Percentiles rank a stretch among this genome's conserved stretches.
phyloP scores from a whole-genome alignment of 495 filamentous ascomycete genomes.

The Pyrenopolyporus hunteri region DNA sequence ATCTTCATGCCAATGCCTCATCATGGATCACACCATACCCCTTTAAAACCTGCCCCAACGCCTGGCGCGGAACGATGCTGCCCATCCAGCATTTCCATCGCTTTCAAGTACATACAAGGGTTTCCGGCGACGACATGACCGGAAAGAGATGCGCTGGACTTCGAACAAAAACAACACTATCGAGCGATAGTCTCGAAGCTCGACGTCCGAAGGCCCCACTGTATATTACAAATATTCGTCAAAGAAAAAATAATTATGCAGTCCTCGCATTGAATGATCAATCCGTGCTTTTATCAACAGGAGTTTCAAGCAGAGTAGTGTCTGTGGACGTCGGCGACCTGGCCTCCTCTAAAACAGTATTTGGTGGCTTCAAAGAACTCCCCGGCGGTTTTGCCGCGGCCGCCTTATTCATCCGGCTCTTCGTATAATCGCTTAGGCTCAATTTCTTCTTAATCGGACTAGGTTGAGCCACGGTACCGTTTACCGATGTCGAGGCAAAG shows the following conservation, averaged over 20 bases:
- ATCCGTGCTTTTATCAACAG: conserved; percentile 44
- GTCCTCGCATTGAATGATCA: background rate
- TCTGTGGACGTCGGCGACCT: conserved; percentile 48
- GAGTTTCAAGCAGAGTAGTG: conserved; percentile 40
- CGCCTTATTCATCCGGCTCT: conserved; percentile 58
- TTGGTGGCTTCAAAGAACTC: conserved; percentile 44
- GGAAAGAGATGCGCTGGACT: conserved; percentile 6
- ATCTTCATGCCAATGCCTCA: conserved; percentile 24
- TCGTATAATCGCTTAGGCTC: conserved; percentile 74
- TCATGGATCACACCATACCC: conserved; percentile 14
- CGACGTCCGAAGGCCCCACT: background rate
- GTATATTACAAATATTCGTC: conserved; percentile 15
- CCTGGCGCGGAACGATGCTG: conserved; percentile 18
- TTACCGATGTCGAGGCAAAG: conserved; percentile 52
- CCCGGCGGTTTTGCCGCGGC: conserved; percentile 45
- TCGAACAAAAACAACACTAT: background rate
- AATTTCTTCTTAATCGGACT: conserved; percentile 74
- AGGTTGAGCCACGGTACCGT: conserved; percentile 54
- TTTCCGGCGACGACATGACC: background rate
- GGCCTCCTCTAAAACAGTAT: conserved; percentile 46
- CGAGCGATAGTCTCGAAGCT: conserved; percentile 1
- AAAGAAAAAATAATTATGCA: background rate
- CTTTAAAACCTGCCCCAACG: conserved; percentile 29
- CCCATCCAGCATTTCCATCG: conserved; percentile 2
- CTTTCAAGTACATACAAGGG: background rate